Evolutionary conservation across 2,329 filamentous ascomycete genomes (phyloP), one percentile per base, ranked within the genome.

Genomic region (Botrytis pseudocinerea): DNA sequence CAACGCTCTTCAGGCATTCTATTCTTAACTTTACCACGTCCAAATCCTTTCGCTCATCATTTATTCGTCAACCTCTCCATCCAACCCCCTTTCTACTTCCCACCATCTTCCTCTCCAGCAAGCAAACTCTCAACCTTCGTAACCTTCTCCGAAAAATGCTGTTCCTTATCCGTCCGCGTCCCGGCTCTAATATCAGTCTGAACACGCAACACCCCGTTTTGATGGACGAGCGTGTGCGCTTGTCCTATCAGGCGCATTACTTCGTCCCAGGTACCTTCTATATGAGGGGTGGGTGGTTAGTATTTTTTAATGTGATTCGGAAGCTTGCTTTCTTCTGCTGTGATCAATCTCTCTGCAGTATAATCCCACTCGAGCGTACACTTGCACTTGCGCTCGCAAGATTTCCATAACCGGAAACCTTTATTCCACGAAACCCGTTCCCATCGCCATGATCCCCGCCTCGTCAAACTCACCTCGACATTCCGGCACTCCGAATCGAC

Each of bases 181-280:
- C 95, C 95, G 61, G 94, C 90, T 20, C 95, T 87, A 84, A 98
- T 95, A 80, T 95, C 94, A 42, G 91, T 93, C 85, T 98, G 95
- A 59, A 98, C 92, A 71, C 96, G 86, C 74, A 92, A 86, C 48
- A 94, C 88, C n/a, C 94, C 94, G 74, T 89, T 88, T 74, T 89
- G 83, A 80, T 97, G 94, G 35, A 97, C 88, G 64, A 93, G 85
- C 0, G 88, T 87, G 83, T 97, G 94, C 5, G 93, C 93, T 83
- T 95, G 93, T n/a, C 94, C 94, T 77, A 97, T 92, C 42, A 95
- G 87, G 72, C 85, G 86, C 87, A 97, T 94, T 73, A 97, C 94
- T 46, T 92, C 89, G 76, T 97, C 93, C 95, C 96, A 98, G 59
- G 90, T 88, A 3, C 95, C 96, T 85, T 98, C 95, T 97, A 78